Evolutionary conservation across 169 alveolate genomes (phyloP).

Genomic region (Plasmodium ovale): DNA sequence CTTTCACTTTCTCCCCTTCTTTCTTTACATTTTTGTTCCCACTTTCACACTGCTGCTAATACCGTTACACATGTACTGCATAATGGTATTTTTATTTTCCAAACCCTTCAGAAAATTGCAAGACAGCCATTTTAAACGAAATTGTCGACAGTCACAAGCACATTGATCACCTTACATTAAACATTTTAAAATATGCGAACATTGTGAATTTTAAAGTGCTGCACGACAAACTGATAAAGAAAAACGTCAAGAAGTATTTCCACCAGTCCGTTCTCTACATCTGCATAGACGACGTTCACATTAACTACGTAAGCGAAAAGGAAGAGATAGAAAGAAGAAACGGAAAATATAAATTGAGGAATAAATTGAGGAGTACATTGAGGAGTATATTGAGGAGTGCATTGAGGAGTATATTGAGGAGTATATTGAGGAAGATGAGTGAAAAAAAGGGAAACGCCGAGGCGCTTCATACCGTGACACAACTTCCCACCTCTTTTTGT

Average conservation of each 20-base stretch:
- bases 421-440: neutral
- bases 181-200: constrained; percentile 31
- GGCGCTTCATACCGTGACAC: neutral
- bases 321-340: neutral
- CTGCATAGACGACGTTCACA: constrained; percentile 70
- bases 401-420: no score
- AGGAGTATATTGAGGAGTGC: no score
- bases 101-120: constrained; percentile 49
- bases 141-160: constrained; percentile 12
- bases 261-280: constrained; percentile 48
- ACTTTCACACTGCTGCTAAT: no score
- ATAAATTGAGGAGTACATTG: neutral
- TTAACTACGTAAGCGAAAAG: constrained; percentile 42
- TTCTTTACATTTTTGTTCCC: no score
- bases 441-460: neutral
- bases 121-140: constrained; percentile 61
- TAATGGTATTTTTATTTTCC: neutral
- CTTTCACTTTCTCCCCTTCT: no score
- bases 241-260: constrained; percentile 44
- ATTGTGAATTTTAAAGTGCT: constrained; percentile 51
- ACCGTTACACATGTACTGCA: no score
- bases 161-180: constrained; percentile 34
- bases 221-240: constrained; percentile 55
- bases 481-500: neutral
- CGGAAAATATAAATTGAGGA: neutral